These are phyloP conservation scores for Aphanomyces euteiches DNA, from an alignment of 352 stramenopile genomes.

Conservation along the genomic window DNA sequence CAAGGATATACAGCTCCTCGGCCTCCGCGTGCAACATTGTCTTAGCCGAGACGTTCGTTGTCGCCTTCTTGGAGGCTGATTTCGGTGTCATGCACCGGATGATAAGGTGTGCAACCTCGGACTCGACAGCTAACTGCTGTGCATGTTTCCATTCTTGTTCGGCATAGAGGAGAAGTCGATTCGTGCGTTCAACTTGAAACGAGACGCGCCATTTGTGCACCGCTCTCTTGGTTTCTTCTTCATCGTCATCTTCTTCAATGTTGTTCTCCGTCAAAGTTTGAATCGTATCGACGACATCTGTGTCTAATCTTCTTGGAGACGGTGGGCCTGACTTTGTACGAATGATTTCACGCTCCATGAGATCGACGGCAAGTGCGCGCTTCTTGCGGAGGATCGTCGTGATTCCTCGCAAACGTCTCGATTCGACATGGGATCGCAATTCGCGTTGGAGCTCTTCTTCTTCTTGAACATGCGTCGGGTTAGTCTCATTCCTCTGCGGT, in stretches of 20 bases:
- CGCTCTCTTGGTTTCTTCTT: not conserved
- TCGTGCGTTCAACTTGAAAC: slow-evolving; percentile 29
- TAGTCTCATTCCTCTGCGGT: not conserved
- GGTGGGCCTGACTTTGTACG: slow-evolving; percentile 20
- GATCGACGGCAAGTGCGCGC: slow-evolving; percentile 8
- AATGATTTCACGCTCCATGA: slow-evolving; percentile 25
- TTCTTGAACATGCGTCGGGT: not conserved
- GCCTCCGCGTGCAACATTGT: slow-evolving; percentile 1
- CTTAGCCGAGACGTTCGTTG: not conserved
- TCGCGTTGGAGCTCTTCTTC: slow-evolving; percentile 6
- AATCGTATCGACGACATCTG: slow-evolving; percentile 1
- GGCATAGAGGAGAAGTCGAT: slow-evolving; percentile 28
- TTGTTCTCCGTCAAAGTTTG: not conserved
- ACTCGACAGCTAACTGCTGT: slow-evolving; percentile 25
- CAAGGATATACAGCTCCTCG: slow-evolving; percentile 16
- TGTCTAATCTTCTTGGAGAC: not conserved
- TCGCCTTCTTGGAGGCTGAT: not conserved
- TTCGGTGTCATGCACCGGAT: slow-evolving; percentile 13
- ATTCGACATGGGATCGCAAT: not conserved
- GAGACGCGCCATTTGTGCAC: slow-evolving; percentile 21
- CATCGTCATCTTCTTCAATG: slow-evolving; percentile 3
- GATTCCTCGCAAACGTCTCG: slow-evolving; percentile 15
- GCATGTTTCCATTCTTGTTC: slow-evolving; percentile 27
- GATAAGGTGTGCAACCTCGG: slow-evolving; percentile 21
- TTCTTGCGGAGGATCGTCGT: slow-evolving; percentile 24